Base-by-base conservation (phyloP, 495 filamentous ascomycete genomes). In the Aspergillus kassunensis region DNA sequence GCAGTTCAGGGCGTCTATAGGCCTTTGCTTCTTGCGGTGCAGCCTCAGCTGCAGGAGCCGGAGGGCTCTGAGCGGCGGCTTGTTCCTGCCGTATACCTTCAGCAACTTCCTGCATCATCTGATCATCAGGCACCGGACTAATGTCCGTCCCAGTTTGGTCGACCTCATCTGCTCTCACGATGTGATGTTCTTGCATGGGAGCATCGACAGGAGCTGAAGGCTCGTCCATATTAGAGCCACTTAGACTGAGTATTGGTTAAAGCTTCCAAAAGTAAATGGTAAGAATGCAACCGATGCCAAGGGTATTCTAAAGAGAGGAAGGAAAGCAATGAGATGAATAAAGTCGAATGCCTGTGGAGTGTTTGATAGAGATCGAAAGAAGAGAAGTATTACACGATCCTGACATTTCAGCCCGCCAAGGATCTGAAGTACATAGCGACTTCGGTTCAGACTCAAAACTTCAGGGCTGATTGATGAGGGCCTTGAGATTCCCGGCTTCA, bases 81-180 rank as follows among this genome's bases (percentile, higher is more conserved):
- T 72, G 68, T 48, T 78, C 73, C 60, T 76, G 69, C 36, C 71
- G 68, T 25, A 75, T 61, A n/a, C 68, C 72, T 58, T 77, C 72
- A 11, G 69, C 73, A 8, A 77, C 73, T 57, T 77, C 71, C 53
- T 75, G 68, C 65, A 75, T 64, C 54, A 76, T 62, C 53, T 75
- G 68, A 37, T 76, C 74, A 45, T 77, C 73, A 18, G 73, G 65
- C 11, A 79, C 66, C 10, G 76, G 65, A 15, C 68, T 73, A 20
- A 81, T 80, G 56, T 79, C 77, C 15, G 77, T 74, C 19, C 78
- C 78, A 11, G 74, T 75, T 55, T 79, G 74, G 37, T 81, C 78
- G 12, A 81, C 65, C 48, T 81, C 78, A 56, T 81, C 78, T 21
- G 78, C 78, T 51, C 72, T 79, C 34, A 80, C 75, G 34, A 80